Evolutionary conservation across 2,329 filamentous ascomycete species (phyloP), one percentile per base, ranked within the genome.

Genomic region (Aspergillus niger): DNA sequence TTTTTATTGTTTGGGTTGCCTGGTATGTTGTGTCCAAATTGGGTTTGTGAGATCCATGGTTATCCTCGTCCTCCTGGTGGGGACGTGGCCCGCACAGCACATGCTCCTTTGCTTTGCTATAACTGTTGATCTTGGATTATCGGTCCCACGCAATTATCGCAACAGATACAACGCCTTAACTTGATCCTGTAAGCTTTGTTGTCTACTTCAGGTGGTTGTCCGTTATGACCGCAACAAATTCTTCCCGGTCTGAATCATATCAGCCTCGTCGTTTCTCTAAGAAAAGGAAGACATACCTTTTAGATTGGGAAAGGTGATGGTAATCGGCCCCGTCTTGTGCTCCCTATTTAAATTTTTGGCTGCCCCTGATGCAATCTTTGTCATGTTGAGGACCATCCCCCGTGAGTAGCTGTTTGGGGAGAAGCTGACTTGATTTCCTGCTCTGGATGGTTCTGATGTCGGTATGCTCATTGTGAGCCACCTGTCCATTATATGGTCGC

Each of bases 381-480:
- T 66, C 65, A 74, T 64, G 51, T 74, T 71, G 17, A 74, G 60
- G 20, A 65, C 57, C 8, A 57, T 68, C 1, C 72, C 72, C 30
- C 71, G 58, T 11, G 62, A 59, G 53, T 67, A 73, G 10, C 62
- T 57, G 17, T 63, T 38, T 3, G 55, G 55, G 3, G 65, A 64
- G 43, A 74, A 65, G 11, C 55, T 64, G 6, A 71, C 61, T 2
- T 65, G 67, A 5, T 64, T 72, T 20, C 61, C 63, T 3, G 72
- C 67, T 22, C 65, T 65, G 1, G 65, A 61, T 8, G 62, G 47
- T 43, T 65, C 53, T 3, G 57, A 54, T 3, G 63, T 50, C 1
- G 67, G 65, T 0, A 75, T 30, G 15, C 65, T 38, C 58, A 73
- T 63, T 0, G 69, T 72, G 11, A 74, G 54, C 72, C 72, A 74